Evolutionary conservation across 2,329 filamentous ascomycete species (phyloP).

Genomic region (Sarocladium oryzae): DNA sequence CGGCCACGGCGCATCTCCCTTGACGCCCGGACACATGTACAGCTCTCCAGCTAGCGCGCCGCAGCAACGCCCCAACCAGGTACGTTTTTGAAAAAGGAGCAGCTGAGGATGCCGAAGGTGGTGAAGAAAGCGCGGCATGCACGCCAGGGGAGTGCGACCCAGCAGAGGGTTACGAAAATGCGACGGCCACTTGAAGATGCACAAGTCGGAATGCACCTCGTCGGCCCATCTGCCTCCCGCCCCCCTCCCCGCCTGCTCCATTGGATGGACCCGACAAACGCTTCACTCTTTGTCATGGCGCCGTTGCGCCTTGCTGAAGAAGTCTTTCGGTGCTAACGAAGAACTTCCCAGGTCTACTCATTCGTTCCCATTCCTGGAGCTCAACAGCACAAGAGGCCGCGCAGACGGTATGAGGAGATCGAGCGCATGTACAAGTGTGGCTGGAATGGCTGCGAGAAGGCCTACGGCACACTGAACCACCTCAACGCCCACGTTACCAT

Average conservation of each 20-base stretch:
- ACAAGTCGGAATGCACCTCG: too few species aligned
- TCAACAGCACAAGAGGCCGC: constrained; percentile 92
- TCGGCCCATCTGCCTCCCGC: too few species aligned
- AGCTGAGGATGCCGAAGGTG: background rate
- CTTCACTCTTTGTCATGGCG: too few species aligned
- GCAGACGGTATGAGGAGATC: constrained; percentile 93
- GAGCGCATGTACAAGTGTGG: constrained; percentile 99
- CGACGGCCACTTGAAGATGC: too few species aligned
- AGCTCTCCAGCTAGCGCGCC: constrained; percentile 49
- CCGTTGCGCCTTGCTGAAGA: too few species aligned
- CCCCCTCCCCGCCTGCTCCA: too few species aligned
- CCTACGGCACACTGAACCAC: constrained; percentile 95
- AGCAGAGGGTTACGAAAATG: too few species aligned
- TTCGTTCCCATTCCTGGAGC: constrained; percentile 96
- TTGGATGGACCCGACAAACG: too few species aligned
- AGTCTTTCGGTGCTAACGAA: too few species aligned
- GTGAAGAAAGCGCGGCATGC: too few species aligned
- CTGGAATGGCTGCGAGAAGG: constrained; percentile 97
- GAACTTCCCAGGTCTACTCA: constrained; percentile 85
- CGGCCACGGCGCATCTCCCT: constrained; percentile 42
- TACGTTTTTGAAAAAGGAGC: constrained; percentile 34
- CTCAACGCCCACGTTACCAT: constrained; percentile 97
- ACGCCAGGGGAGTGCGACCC: too few species aligned
- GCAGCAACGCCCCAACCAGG: constrained; percentile 52
- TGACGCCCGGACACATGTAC: constrained; percentile 49